Base-by-base conservation (phyloP, 176 grass and related monocot species). In the Zoysia pacifica region DNA sequence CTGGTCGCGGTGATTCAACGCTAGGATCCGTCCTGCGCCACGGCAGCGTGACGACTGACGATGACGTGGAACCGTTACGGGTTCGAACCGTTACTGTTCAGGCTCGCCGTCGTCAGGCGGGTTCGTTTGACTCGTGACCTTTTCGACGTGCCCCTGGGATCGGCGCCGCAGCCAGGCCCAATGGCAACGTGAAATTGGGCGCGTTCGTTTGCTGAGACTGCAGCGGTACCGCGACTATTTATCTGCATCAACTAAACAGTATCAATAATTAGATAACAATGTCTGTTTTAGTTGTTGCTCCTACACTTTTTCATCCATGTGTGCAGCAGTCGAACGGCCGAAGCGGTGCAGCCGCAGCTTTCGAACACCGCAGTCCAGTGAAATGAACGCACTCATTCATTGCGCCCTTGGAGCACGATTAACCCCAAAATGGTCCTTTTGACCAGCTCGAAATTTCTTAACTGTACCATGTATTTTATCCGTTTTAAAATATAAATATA, bases 21-120 rank as follows among this genome's bases (percentile, higher is more conserved):
- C 40, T 16, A 2, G 37, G 65, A 45, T n/a, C 65, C 41, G 6
- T 18, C 65, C 12, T 6, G n/a, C 58, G n/a, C 18, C 58, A 19
- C 75, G 45, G 18, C 28, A 7, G 37, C 19, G 44, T 18, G 19
- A n/a, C 9, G 7, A 14, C 28, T 18, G 19, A n/a, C 9, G 7
- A 14, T 28, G 28, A 28, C 28, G 28, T 28, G 77, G 60, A 73
- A 75, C 88, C 70, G 85, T 93, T 81, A 64, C 55, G 71, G 81
- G 82, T 80, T 85, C 41, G 56, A 48, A 48, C 72, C 63, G 73
- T 53, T 65, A 88, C 48, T 56, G 37, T 18, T 20, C 7, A 7
- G 56, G 7, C 18, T 8, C 58, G 58, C 10, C 19, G 53, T 9
- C 6, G 18, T 9, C 2, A 8, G 55, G 2, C 7, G 53, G 53